Evolutionary conservation across 108 stramenopile species (phyloP).

Genomic region (Conticribra weissflogii): DNA sequence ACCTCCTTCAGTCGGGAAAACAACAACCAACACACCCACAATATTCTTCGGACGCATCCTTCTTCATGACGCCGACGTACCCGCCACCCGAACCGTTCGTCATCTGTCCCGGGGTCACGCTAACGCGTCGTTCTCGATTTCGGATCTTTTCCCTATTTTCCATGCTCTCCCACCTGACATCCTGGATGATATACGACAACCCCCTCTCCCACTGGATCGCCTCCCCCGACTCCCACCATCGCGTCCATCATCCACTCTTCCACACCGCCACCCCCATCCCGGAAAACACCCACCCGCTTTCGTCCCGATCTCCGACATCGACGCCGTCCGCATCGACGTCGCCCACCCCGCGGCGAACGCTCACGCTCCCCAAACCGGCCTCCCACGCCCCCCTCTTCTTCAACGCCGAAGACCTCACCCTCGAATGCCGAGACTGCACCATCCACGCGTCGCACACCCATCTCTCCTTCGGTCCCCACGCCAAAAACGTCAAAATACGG

Average conservation of each 20-base stretch:
- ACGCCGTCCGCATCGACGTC: neutral
- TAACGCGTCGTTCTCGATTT: conserved; percentile 35
- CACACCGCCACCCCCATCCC: neutral
- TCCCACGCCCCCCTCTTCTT: conserved; percentile 61
- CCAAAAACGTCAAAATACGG: conserved; percentile 65
- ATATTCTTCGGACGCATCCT: too few species aligned
- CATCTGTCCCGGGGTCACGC: conserved; percentile 71
- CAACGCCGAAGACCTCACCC: conserved; percentile 80
- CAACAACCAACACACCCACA: neutral
- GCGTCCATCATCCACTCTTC: too few species aligned
- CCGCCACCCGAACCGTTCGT: conserved; percentile 67
- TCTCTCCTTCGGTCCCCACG: conserved; percentile 81
- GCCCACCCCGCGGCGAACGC: neutral
- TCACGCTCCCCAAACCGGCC: conserved; percentile 2
- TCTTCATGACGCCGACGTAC: conserved; percentile 45
- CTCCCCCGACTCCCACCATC: too few species aligned
- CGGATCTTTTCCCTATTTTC: conserved; percentile 17
- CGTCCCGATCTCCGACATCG: conserved; percentile 1
- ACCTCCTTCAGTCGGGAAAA: conserved; percentile 46
- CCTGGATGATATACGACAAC: neutral
- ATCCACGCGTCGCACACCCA: conserved; percentile 71
- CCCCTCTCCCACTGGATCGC: neutral
- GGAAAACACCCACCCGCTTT: neutral
- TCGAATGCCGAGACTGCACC: conserved; percentile 70
- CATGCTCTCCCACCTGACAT: conserved; percentile 20